Conservation (phyloP, 208 protist genomes). For the Eutreptiella sp. region DNA sequence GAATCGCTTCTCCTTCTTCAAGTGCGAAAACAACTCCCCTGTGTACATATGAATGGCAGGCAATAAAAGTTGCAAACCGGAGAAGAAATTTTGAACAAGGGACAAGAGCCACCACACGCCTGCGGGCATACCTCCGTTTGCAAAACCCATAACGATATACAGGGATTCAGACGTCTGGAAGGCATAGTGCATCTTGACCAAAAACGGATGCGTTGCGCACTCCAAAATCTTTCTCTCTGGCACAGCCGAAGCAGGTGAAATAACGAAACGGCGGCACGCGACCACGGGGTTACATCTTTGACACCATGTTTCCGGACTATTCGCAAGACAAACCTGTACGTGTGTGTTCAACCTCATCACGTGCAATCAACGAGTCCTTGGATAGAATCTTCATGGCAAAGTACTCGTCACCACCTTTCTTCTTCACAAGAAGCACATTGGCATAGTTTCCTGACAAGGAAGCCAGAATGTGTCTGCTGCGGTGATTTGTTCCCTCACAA, state of each 20-base stretch:
- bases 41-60: no score
- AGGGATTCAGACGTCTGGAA: no score
- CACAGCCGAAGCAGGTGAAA: no score
- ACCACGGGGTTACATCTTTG: background rate
- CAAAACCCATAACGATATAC: slow-evolving; percentile 37
- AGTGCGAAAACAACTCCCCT: slow-evolving; percentile 82
- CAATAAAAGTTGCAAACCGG: background rate
- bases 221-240: no score
- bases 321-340: slow-evolving; percentile 6
- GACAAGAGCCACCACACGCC: no score
- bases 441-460: no score
- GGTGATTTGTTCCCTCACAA: no score
- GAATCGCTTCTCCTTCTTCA: slow-evolving; percentile 70
- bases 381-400: slow-evolving; percentile 45
- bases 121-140: slow-evolving; percentile 29
- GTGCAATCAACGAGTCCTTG: slow-evolving; percentile 31
- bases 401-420: slow-evolving; percentile 17
- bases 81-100: slow-evolving; percentile 22
- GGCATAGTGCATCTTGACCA: no score
- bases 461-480: no score
- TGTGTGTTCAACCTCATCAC: slow-evolving; percentile 30
- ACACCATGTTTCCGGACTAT: background rate
- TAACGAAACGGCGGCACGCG: no score
- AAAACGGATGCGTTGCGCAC: no score
- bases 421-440: slow-evolving; percentile 34